phyloP scores from a whole-genome alignment of 2,329 filamentous ascomycete genomes.

The Atkinsonella hypoxylon region DNA sequence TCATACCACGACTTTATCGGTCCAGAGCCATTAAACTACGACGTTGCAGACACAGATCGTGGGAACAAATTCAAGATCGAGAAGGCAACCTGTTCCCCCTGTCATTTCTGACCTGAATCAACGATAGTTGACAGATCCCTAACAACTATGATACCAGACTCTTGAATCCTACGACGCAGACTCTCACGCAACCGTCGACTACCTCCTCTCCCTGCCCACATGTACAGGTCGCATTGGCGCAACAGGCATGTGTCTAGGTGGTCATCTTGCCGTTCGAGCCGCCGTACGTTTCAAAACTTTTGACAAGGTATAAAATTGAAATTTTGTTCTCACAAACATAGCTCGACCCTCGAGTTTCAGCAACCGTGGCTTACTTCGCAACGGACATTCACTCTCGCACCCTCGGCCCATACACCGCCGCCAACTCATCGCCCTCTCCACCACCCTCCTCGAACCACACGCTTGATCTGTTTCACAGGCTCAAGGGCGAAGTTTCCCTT shows the following conservation, averaged over 20 bases:
- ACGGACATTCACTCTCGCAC: slow-evolving; percentile 78
- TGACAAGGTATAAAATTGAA: too few relatives aligned
- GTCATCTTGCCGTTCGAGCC: slow-evolving; percentile 61
- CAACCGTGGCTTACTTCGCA: slow-evolving; percentile 79
- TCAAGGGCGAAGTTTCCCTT: slow-evolving; percentile 76
- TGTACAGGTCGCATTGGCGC: slow-evolving; percentile 70
- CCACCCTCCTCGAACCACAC: slow-evolving; percentile 35
- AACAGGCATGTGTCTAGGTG: slow-evolving; percentile 87
- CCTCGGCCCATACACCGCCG: slow-evolving; percentile 49
- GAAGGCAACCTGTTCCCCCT: slow-evolving; percentile 39
- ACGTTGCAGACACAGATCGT: slow-evolving; percentile 74
- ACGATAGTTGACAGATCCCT: neutral
- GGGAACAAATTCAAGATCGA: slow-evolving; percentile 79
- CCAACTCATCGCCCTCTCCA: slow-evolving; percentile 30
- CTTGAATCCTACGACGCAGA: slow-evolving; percentile 80
- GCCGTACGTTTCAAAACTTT: slow-evolving; percentile 27
- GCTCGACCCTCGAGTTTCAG: slow-evolving; percentile 64
- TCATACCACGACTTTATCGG: slow-evolving; percentile 91
- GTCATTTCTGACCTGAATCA: too few relatives aligned
- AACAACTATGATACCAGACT: slow-evolving; percentile 36
- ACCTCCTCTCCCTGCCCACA: slow-evolving; percentile 59
- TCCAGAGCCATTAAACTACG: slow-evolving; percentile 72
- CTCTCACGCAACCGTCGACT: slow-evolving; percentile 53
- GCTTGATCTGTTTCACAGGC: slow-evolving; percentile 44
- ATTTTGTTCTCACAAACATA: slow-evolving; percentile 12